Evolutionary conservation across 768 basidiomycete species (phyloP), one percentile per base, ranked within the genome.

Genomic region (Auricularia sp.): DNA sequence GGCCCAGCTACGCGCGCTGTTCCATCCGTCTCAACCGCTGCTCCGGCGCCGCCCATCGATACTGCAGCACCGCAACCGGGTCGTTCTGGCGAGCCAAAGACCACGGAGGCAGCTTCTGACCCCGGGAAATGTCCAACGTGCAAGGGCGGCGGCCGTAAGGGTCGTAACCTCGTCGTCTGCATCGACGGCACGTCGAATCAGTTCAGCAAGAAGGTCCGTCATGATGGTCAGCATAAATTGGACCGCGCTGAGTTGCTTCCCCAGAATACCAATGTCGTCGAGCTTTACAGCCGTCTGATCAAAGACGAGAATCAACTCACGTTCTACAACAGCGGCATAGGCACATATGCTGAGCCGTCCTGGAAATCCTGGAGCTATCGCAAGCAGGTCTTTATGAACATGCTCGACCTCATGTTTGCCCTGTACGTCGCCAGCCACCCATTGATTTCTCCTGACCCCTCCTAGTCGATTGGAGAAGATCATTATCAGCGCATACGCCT

Each of bases 181-280:
- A 62, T 67, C 39, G 74, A 75, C 58, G 74, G 74, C 2, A 74
- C 74, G 7, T 68, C 73, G 4, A 75, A 74, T 58, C 68, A 73
- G 47, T 74, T 72, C 47, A 72, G 71, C 2, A 62, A 64, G 6
- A 65, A 67, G 62, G 72, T 70, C 54, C 21, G 47, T 18, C 18
- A 8, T 18, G 29, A 39, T 39, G 11, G 11, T 16, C 14, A 29
- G 29, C 29, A 29, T 29, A 29, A 18, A 7, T 39, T 51, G 5
- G 10, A 21, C 14, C 21, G 10, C 47, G 6, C 6, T 51, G 11
- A 6, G 21, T 13, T 16, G 14, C 21, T 6, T 8, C 11, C 10
- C 6, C 47, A 80, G 80, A 79, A 79, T 62, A 78, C 79, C 3
- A 77, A 79, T 64, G 76, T 80, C 37, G 66, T 80, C 63, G 78